Evolutionary conservation across 768 basidiomycete genomes (phyloP), one percentile per base, ranked within the genome.

Genomic region (Antrodiella citrinella): DNA sequence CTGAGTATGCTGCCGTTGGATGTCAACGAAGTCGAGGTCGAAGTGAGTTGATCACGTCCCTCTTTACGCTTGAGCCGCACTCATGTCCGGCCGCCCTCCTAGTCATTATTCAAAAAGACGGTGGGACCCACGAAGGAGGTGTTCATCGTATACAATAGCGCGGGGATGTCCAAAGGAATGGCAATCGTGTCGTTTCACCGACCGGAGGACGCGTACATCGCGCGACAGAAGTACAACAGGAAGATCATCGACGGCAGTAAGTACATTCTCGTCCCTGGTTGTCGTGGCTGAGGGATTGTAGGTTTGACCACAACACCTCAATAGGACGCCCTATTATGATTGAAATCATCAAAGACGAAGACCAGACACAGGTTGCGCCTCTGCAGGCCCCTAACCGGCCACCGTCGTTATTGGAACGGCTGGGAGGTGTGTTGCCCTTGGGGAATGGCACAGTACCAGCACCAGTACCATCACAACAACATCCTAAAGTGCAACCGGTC

Each of bases 151-250:
- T 84, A 85, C 69, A 90, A 89, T 63, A 80, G 77, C 2, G 81
- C 86, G 57, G 86, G 80, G 0, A 74, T 72, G 48, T 84, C 86
- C 42, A 88, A 86, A 59, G 87, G 87, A 18, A 88, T 89, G 86
- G 86, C 87, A 2, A 64, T 90, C 12, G 82, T 89, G 2, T 59
- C 70, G 0, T 90, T 90, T 58, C 74, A 80, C 56, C 75, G 81
- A 25, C 54, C 75, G 5, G 79, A 72, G 1, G 84, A 87, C 64
- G 87, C 87, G 5, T 67, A 62, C 1, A 54, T 77, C 38, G 87
- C 87, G 7, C 75, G 77, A 35, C 61, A 69, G 21, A 88, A 85
- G 65, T 90, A 86, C 58, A 72, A 89, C 56, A 84, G 84, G 42
- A 86, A 86, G 67, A 76, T 86, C 46, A 78, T 90, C 19, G 87